phyloP scores from a whole-genome alignment of 306 rosid species.

The Quillaja saponaria region DNA sequence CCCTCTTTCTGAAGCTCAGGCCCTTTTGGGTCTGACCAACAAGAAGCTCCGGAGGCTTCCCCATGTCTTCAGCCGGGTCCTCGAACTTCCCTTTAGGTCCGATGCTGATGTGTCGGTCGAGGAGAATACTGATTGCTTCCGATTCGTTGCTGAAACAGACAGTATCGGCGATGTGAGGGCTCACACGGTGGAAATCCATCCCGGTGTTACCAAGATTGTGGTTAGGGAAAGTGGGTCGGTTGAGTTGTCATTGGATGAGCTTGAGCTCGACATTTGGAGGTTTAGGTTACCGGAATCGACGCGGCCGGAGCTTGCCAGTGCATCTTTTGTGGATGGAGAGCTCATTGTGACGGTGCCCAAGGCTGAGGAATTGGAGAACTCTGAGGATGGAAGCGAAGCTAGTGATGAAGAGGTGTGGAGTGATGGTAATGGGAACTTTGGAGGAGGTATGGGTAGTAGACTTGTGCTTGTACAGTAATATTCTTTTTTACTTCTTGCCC shows the following conservation, averaged over 20 bases:
- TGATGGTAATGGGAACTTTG: slow-evolving; percentile 46
- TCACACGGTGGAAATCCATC: slow-evolving; percentile 84
- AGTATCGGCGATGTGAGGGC: slow-evolving; percentile 60
- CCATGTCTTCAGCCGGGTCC: slow-evolving; percentile 84
- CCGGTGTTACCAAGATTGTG: slow-evolving; percentile 87
- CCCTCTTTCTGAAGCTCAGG: slow-evolving; percentile 53
- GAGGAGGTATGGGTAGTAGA: slow-evolving; percentile 71
- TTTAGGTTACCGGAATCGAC: slow-evolving; percentile 91
- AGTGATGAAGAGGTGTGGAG: slow-evolving; percentile 48
- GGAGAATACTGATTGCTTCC: slow-evolving; percentile 79
- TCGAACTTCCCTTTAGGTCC: slow-evolving; percentile 91
- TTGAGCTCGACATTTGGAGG: slow-evolving; percentile 95
- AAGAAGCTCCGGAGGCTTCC: slow-evolving; percentile 92
- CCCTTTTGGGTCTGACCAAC: slow-evolving; percentile 46
- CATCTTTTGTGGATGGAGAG: slow-evolving; percentile 77
- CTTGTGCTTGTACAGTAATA: slow-evolving; percentile 93
- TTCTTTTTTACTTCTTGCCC: slow-evolving; percentile 24
- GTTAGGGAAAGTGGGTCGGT: slow-evolving; percentile 68
- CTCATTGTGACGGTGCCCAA: slow-evolving; percentile 94
- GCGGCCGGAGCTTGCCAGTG: slow-evolving; percentile 87
- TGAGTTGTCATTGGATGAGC: slow-evolving; percentile 67
- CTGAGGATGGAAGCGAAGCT: slow-evolving; percentile 37
- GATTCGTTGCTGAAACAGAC: slow-evolving; percentile 73
- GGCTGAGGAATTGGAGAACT: slow-evolving; percentile 40
- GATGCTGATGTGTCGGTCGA: slow-evolving; percentile 82